These are phyloP conservation scores for Populus tremula DNA, from an alignment of 345 rosid genomes.

Conservation along the genomic window DNA sequence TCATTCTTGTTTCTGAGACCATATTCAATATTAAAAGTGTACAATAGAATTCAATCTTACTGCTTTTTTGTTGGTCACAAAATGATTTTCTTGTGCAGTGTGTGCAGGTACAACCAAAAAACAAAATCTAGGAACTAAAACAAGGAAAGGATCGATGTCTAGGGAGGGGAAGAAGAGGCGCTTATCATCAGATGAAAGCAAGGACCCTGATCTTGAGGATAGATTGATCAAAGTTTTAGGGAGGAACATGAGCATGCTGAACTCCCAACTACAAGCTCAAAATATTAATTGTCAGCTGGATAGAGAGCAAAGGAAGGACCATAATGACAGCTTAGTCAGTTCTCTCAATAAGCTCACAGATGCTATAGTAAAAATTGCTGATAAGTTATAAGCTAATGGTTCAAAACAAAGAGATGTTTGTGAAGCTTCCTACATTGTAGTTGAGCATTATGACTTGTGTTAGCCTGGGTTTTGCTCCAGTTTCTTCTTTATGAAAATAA, in stretches of 20 bases:
- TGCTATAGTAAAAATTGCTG: constrained; percentile 26
- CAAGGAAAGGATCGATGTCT: constrained; percentile 14
- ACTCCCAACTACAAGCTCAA: constrained; percentile 25
- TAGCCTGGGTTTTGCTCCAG: not conserved
- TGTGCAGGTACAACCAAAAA: constrained; percentile 13
- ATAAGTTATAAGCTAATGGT: constrained; percentile 21
- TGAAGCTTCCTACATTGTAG: not conserved
- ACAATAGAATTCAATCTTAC: not conserved
- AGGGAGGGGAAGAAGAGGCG: constrained; percentile 24
- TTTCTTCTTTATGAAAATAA: constrained; percentile 5
- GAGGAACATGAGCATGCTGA: constrained; percentile 21
- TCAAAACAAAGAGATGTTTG: not conserved
- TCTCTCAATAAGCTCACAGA: constrained; percentile 28
- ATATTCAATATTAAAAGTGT: not conserved
- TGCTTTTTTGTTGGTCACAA: not conserved
- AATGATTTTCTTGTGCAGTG: not conserved
- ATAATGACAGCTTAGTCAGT: constrained; percentile 16
- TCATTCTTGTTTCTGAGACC: not conserved
- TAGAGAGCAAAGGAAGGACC: constrained; percentile 23
- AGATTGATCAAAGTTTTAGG: constrained; percentile 18
- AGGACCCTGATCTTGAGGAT: constrained; percentile 14
- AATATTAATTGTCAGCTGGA: constrained; percentile 22
- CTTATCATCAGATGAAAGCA: constrained; percentile 5
- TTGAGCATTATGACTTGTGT: not conserved
- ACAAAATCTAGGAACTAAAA: constrained; percentile 8